Percentiles rank a stretch among this genome's conserved stretches.
Conservation (phyloP, 176 grass and related monocot species). For the Triticum aestivum region DNA sequence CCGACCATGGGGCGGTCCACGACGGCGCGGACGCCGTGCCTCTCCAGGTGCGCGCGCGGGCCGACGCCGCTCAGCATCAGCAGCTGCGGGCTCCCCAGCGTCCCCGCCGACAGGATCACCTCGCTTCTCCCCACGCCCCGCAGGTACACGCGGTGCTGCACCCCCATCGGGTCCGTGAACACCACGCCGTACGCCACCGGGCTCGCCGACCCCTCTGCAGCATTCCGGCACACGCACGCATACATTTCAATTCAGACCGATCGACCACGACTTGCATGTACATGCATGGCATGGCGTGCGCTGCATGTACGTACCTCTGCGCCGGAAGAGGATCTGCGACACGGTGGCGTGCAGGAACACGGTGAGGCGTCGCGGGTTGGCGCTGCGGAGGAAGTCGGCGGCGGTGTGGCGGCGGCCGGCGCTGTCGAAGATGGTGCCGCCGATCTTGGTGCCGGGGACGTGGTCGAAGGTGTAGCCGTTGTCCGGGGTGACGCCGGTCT, state of each 20-base stretch:
- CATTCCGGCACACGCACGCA: neutral
- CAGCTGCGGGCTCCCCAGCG: slow-evolving; percentile 79
- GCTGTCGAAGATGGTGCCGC: slow-evolving; percentile 60
- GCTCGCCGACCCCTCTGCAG: slow-evolving; percentile 19
- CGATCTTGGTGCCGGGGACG: slow-evolving; percentile 66
- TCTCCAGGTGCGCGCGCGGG: slow-evolving; percentile 50
- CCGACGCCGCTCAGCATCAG: slow-evolving; percentile 90
- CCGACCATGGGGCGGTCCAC: slow-evolving; percentile 62
- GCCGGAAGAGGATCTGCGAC: too few relatives aligned
- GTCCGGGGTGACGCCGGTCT: slow-evolving; percentile 53
- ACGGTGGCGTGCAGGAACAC: slow-evolving; percentile 27
- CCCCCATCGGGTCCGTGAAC: slow-evolving; percentile 52
- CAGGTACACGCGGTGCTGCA: slow-evolving; percentile 56
- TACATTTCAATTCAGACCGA: neutral
- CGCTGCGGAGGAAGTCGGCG: slow-evolving; percentile 53
- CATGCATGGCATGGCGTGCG: neutral
- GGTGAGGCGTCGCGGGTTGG: slow-evolving; percentile 40
- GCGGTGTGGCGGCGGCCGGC: slow-evolving; percentile 62
- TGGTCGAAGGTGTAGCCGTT: slow-evolving; percentile 45
- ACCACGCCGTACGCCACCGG: slow-evolving; percentile 61
- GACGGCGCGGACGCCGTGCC: slow-evolving; percentile 50
- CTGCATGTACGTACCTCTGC: too few relatives aligned
- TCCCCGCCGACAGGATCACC: slow-evolving; percentile 72
- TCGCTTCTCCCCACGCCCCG: slow-evolving; percentile 39
- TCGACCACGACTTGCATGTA: too few relatives aligned